These are phyloP conservation scores for Elongisporangium prolatum DNA, from an alignment of 352 stramenopile species.

Conservation along the genomic window DNA sequence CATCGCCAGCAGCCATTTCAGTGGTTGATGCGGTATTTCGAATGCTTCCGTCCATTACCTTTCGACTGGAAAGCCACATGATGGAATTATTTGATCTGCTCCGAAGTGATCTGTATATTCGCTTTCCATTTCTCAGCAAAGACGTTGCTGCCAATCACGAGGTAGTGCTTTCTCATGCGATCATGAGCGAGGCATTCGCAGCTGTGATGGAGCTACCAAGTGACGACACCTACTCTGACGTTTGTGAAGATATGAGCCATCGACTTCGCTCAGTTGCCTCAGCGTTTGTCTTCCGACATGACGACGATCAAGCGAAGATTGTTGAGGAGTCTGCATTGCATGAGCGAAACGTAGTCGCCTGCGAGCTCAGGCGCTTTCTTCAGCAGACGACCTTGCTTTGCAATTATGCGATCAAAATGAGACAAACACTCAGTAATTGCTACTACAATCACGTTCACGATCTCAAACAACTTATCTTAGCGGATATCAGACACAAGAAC, in stretches of 20 bases:
- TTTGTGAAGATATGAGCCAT: constrained; percentile 27
- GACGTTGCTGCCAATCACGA: constrained; percentile 5
- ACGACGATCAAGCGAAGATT: constrained; percentile 5
- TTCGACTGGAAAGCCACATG: constrained; percentile 33
- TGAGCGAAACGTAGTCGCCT: constrained; percentile 20
- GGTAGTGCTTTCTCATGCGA: constrained; percentile 14
- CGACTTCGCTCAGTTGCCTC: constrained; percentile 29
- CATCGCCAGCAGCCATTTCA: constrained; percentile 15
- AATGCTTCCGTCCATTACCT: constrained; percentile 35
- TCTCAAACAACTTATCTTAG: constrained; percentile 18
- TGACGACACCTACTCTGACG: constrained; percentile 10
- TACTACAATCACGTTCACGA: constrained; percentile 17
- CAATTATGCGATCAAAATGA: constrained; percentile 29
- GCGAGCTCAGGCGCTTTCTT: constrained; percentile 19
- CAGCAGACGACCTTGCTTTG: constrained; percentile 26
- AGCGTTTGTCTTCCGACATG: constrained; percentile 25
- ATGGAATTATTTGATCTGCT: constrained; percentile 32
- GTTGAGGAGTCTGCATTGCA: constrained; percentile 15
- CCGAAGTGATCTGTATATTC: constrained; percentile 20
- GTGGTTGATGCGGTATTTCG: constrained; percentile 24
- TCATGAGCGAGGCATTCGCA: constrained; percentile 21
- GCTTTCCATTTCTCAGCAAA: constrained; percentile 36
- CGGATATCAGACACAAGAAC: constrained; percentile 31
- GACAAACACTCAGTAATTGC: constrained; percentile 13
- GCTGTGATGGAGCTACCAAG: constrained; percentile 17